Base-by-base conservation (phyloP, 768 basidiomycete species). In the Cystobasidium ongulense region DNA sequence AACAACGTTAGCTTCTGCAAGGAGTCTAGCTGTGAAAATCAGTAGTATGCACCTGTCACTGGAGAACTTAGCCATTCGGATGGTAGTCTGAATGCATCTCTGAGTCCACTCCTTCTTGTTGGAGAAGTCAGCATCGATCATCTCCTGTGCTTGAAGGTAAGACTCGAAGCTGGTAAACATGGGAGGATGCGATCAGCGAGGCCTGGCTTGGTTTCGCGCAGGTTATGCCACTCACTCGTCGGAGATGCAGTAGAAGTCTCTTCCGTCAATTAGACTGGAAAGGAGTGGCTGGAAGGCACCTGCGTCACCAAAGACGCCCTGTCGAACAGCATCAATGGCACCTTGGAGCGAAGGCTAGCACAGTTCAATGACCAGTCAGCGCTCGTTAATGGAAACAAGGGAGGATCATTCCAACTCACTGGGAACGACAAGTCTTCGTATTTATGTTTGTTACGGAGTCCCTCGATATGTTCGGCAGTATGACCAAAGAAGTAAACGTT, bases 51-150 rank as follows among this genome's bases (percentile, higher is more conserved):
- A 87, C 87, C 94, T 86, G 80, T 98, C 95, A 38, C 90, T 91
- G 81, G 91, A 92, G 84, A 97, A 97, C 79, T 93, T 94, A 81
- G 92, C 93, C 93, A 96, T 97, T 87, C 89, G 77, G 63, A 78
- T 76, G 11, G 79, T 75, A 15, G 78, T 81, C 74, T 80, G 65
- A 74, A 81, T 92, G 21, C 88, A 89, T 84, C 94, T 96, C 83
- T 91, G 90, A 81, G 88, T 86, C 96, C 96, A 98, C 76, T 90
- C 88, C 0, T 87, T 86, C 73, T 85, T 87, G 79, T 98, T 89
- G 53, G 84, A 83, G 82, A 92, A 98, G 0, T 90, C 90, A 77
- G 90, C 87, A 79, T 99, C 93, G 43, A 96, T 90, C 86, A 95
- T 88, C 50, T 82, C 82, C 73, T 92, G 84, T 7, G 94, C 92